phyloP scores from a whole-genome alignment of 306 rosid genomes.

The Elaeagnus macrophylla region DNA sequence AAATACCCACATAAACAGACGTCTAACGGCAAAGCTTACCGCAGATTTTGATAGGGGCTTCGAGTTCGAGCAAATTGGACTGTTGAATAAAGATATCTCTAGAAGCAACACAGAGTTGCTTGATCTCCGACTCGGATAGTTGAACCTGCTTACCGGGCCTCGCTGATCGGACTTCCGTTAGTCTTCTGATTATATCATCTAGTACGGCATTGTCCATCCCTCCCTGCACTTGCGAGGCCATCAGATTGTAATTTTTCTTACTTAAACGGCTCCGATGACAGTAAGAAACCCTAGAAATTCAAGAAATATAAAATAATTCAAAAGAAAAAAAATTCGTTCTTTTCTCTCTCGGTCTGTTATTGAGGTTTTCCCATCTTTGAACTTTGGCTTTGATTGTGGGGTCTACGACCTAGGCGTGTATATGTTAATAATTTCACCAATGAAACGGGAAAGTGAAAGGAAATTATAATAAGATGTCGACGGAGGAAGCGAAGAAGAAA shows the following conservation, averaged over 20 bases:
- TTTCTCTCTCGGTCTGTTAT: background rate
- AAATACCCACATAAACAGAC: background rate
- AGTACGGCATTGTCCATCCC: conserved; percentile 64
- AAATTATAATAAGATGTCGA: background rate
- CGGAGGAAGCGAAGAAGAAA: background rate
- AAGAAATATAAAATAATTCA: too few relatives aligned
- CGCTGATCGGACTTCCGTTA: conserved; percentile 71
- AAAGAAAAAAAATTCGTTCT: too few relatives aligned
- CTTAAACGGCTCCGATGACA: background rate
- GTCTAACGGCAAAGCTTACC: conserved; percentile 28
- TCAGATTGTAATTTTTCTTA: conserved; percentile 19
- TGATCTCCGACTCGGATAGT: conserved; percentile 87
- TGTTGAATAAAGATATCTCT: conserved; percentile 70
- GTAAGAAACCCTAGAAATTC: conserved; percentile 9
- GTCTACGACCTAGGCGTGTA: background rate
- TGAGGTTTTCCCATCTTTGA: conserved; percentile 8
- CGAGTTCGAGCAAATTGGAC: conserved; percentile 90
- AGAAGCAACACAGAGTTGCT: conserved; percentile 72
- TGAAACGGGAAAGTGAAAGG: background rate
- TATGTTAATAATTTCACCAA: too few relatives aligned
- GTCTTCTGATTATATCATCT: conserved; percentile 80
- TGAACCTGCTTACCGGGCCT: conserved; percentile 88
- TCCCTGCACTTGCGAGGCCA: conserved; percentile 53
- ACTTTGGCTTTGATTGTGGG: conserved; percentile 9
- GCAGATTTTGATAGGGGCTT: conserved; percentile 92